These are phyloP conservation scores for Chlorella sp. DNA, from an alignment of 139 green algal genomes.

Conservation along the genomic window DNA sequence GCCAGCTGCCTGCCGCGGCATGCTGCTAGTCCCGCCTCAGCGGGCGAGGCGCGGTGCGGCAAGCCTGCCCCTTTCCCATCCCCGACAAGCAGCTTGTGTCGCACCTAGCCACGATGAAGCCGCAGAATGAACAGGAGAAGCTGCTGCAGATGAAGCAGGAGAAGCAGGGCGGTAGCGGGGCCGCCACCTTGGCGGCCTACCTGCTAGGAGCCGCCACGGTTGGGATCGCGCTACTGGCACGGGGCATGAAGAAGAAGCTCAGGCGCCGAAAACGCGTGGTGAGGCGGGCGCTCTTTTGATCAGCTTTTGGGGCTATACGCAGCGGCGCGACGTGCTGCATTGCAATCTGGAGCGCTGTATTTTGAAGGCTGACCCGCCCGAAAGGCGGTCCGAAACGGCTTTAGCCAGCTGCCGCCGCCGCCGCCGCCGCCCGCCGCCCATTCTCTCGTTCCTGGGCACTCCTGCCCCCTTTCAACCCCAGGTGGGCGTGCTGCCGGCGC, in stretches of 20 bases:
- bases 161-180: background rate
- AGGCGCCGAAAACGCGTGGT: slow-evolving; percentile 5
- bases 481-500: slow-evolving; percentile 55
- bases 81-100: background rate
- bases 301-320: no score
- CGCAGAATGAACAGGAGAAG: background rate
- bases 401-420: background rate
- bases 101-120: background rate
- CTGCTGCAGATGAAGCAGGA: background rate
- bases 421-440: no score
- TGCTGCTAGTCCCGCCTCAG: background rate
- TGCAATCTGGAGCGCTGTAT: background rate
- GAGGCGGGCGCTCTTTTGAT: background rate
- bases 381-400: background rate
- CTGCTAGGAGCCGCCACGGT: background rate
- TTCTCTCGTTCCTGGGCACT: background rate
- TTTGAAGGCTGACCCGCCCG: no score
- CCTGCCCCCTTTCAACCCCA: background rate
- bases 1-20: no score
- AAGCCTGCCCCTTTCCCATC: background rate
- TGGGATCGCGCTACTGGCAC: background rate
- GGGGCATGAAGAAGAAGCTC: slow-evolving; percentile 12
- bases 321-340: background rate
- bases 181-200: slow-evolving; percentile 9
- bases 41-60: no score